A percentile compares a stretch with the other conserved stretches of the same genome.
Evolutionary conservation across 148 eudicot species (phyloP).

Genomic region (Vaccinium vitisidaea): DNA sequence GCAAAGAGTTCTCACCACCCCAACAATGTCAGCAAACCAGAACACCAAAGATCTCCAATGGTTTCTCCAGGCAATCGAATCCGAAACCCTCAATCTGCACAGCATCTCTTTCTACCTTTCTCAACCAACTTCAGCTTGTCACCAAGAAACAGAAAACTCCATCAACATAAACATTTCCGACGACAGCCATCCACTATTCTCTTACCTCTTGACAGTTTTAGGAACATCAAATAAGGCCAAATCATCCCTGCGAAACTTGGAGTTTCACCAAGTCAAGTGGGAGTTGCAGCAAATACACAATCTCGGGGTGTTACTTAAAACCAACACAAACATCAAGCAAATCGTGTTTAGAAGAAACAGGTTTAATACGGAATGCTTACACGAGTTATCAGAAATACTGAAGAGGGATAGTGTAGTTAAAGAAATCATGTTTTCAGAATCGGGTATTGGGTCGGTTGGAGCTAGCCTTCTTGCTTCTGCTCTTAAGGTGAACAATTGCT

Average conservation of each 20-base stretch:
- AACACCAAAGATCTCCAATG: conserved; percentile 64
- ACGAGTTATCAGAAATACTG: conserved; percentile 52
- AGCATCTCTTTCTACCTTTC: conserved; percentile 66
- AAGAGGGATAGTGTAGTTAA: conserved; percentile 52
- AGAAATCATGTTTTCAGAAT: conserved; percentile 64
- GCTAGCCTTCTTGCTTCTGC: conserved; percentile 67
- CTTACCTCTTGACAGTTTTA: conserved; percentile 43
- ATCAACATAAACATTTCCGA: conserved; percentile 50
- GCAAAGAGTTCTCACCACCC: conserved; percentile 10
- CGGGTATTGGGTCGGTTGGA: conserved; percentile 63
- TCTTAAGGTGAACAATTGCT: conserved; percentile 54
- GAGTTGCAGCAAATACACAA: conserved; percentile 43
- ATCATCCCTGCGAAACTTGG: conserved; percentile 46
- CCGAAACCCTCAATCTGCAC: conserved; percentile 44
- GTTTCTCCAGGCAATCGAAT: conserved; percentile 44
- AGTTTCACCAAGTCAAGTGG: conserved; percentile 79
- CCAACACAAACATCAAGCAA: conserved; percentile 41
- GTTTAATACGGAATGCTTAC: conserved; percentile 50
- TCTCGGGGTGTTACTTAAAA: conserved; percentile 42
- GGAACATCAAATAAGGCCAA: conserved; percentile 32
- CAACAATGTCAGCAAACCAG: conserved; percentile 47
- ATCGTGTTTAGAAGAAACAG: conserved; percentile 53
- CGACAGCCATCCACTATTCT: conserved; percentile 36
- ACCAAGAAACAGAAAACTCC: conserved; percentile 58
- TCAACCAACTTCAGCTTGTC: conserved; percentile 53